A percentile compares a stretch with the other conserved stretches of the same genome.
phyloP scores from a whole-genome alignment of 2,329 filamentous ascomycete species.

The Pyrenochaeta sp. region DNA sequence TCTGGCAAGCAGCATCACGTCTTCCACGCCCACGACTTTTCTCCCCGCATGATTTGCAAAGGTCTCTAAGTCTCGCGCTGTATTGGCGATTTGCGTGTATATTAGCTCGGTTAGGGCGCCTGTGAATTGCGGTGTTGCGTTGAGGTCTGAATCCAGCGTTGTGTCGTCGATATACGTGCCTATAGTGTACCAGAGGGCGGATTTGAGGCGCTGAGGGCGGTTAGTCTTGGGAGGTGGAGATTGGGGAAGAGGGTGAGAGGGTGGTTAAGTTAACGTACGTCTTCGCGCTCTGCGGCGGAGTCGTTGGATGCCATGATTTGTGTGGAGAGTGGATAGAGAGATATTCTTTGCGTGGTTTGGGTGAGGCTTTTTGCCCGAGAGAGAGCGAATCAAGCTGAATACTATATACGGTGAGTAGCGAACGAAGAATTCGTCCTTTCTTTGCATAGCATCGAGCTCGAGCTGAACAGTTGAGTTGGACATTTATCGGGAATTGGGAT shows the following conservation, averaged over 20 bases:
- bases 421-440: too few species aligned
- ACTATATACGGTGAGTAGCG: background rate
- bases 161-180: slow-evolving; percentile 82
- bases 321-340: background rate
- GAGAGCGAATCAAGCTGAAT: too few species aligned
- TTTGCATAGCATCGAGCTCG: too few species aligned
- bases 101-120: slow-evolving; percentile 79
- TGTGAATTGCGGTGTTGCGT: slow-evolving; percentile 92
- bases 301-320: slow-evolving; percentile 35
- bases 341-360: background rate
- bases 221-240: background rate
- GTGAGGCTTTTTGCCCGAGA: background rate
- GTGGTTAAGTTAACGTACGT: slow-evolving; percentile 25
- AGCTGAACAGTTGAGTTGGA: too few species aligned
- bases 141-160: slow-evolving; percentile 74
- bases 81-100: slow-evolving; percentile 77
- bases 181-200: slow-evolving; percentile 53
- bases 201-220: slow-evolving; percentile 56
- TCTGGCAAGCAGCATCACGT: slow-evolving; percentile 85
- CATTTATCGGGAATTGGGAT: background rate
- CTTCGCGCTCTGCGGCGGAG: slow-evolving; percentile 41
- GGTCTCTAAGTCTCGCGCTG: slow-evolving; percentile 67
- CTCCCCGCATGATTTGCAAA: slow-evolving; percentile 77
- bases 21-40: slow-evolving; percentile 80
- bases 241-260: background rate